Conservation (phyloP, 495 filamentous ascomycete genomes). For the Xylaria venustula region DNA sequence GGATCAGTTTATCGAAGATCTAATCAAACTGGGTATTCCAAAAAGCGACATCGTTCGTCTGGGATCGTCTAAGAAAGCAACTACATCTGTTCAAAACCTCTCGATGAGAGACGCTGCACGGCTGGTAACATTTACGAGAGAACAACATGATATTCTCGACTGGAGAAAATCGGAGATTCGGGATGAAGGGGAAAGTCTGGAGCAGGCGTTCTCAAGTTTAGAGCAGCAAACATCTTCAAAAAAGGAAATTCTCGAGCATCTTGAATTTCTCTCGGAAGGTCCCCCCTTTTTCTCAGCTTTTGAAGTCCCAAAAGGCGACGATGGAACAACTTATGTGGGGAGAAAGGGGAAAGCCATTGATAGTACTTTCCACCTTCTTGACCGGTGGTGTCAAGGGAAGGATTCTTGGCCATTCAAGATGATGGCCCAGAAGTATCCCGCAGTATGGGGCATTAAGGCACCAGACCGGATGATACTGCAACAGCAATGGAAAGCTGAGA, state of each 20-base stretch:
- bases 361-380: slow-evolving; percentile 51
- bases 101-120: background rate
- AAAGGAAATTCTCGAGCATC: slow-evolving; percentile 51
- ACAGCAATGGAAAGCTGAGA: slow-evolving; percentile 43
- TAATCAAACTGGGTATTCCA: slow-evolving; percentile 59
- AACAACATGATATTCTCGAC: slow-evolving; percentile 1
- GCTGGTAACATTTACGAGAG: background rate
- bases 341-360: slow-evolving; percentile 44
- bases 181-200: background rate
- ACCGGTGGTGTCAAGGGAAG: slow-evolving; percentile 48
- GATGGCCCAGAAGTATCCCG: slow-evolving; percentile 1
- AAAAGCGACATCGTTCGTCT: slow-evolving; percentile 56
- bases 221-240: background rate
- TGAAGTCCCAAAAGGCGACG: background rate
- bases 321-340: slow-evolving; percentile 58
- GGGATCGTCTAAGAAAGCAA: slow-evolving; percentile 38
- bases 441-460: slow-evolving; percentile 52
- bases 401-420: slow-evolving; percentile 36
- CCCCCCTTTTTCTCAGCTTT: slow-evolving; percentile 41
- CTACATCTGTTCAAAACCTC: background rate
- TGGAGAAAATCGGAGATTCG: background rate
- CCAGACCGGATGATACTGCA: slow-evolving; percentile 31
- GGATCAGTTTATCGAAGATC: slow-evolving; percentile 69
- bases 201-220: slow-evolving; percentile 1
- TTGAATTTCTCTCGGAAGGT: slow-evolving; percentile 58